These are phyloP conservation scores for Spathaspora gorwiae DNA, from an alignment of 805 yeast genomes.

Conservation along the genomic window DNA sequence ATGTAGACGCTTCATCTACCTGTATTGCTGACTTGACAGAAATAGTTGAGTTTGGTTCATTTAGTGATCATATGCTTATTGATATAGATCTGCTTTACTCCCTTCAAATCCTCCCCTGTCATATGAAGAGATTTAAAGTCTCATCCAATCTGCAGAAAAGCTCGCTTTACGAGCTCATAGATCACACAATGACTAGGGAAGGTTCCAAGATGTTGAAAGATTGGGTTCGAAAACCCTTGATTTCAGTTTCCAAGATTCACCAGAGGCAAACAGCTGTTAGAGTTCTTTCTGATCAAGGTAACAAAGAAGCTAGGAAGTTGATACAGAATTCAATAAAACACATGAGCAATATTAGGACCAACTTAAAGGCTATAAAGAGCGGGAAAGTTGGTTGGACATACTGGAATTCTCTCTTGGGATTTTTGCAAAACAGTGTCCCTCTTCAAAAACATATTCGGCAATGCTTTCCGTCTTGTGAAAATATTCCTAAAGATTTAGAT, in stretches of 20 bases:
- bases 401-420: conserved; percentile 4
- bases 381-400: conserved; percentile 6
- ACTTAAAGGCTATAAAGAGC: neutral
- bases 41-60: neutral
- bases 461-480: neutral
- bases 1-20: neutral
- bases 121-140: neutral
- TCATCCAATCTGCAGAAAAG: neutral
- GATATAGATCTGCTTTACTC: conserved; percentile 7
- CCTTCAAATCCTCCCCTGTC: conserved; percentile 3
- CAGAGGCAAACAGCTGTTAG: conserved; percentile 3
- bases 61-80: conserved; percentile 6
- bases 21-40: neutral
- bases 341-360: neutral
- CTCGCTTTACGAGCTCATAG: conserved; percentile 3
- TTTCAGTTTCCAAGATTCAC: neutral
- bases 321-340: conserved; percentile 1
- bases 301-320: neutral
- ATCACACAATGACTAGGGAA: conserved; percentile 2
- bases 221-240: conserved; percentile 7
- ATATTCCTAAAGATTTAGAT: neutral
- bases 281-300: neutral
- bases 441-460: neutral
- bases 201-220: conserved; percentile 5
- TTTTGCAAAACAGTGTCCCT: conserved; percentile 2